Base-by-base conservation (phyloP, 2,329 filamentous ascomycete species). In the Rutstroemia sp. region DNA sequence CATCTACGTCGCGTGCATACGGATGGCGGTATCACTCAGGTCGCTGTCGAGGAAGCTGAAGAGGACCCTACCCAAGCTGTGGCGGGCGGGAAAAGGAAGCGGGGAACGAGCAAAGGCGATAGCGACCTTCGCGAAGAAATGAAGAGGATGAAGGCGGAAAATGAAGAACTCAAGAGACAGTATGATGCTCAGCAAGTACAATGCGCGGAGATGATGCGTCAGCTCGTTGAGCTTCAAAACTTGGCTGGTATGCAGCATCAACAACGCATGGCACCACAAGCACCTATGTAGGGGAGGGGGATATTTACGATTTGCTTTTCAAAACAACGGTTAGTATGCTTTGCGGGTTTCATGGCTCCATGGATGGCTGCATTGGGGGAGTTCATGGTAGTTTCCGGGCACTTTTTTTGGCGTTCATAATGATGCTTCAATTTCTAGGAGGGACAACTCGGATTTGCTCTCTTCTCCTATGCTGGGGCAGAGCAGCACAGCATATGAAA, bases 1-100 rank as follows among this genome's bases (percentile, higher is more conserved):
- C 92, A 97, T 72, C 76, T 96, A 17, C 87, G 92, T 19, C 85
- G 92, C 25, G 89, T 95, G n/a, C 92, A 97, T 69, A 86, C 80
- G 44, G 77, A 78, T 48, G 73, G 75, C 42, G 72, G 68, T 27
- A 68, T 73, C 5, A 58, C 27, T 53, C 65, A 47, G 67, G 55
- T 63, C 42, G 61, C 63, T 10, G 68, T 66, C n/a, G 75, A 75
- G 50, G 76, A 78, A n/a, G 67, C 64, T 1, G 67, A 66, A 59
- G 63, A 65, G 44, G 69, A 65, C 60, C 62, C 46, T 78, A 81
- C 71, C 57, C 68, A 66, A 81, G 53, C 53, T 23, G 53, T 54
- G 23, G 72, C 74, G 48, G 67, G 68, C 53, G 59, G 60, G 60
- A 83, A 83, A 70, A 64, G 65, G 58, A 68, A 69, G 12, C 73